Conservation (phyloP, 2,329 filamentous ascomycete genomes). For the Sporothrix schenckii region DNA sequence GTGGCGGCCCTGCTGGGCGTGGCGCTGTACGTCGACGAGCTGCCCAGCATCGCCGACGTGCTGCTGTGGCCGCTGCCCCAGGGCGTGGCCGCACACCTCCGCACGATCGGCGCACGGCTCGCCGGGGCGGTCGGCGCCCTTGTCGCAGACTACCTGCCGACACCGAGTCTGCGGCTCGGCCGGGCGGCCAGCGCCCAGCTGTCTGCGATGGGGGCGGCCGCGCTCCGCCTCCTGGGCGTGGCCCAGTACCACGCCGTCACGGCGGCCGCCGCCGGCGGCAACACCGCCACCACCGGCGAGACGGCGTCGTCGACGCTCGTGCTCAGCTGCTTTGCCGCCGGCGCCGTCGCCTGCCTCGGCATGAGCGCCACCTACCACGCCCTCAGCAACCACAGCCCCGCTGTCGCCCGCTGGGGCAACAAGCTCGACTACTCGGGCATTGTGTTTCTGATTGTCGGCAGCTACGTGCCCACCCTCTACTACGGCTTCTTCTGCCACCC, state of each 20-base stretch:
- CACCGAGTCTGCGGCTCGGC: neutral
- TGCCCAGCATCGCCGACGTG: neutral
- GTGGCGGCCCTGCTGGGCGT: conserved; percentile 56
- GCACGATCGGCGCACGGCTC: neutral
- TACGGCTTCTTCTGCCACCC: conserved; percentile 80
- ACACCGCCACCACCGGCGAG: neutral
- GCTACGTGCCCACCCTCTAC: conserved; percentile 84
- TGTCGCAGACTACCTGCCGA: neutral
- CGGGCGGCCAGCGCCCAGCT: neutral
- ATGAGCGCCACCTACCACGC: conserved; percentile 87
- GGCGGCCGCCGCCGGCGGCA: neutral
- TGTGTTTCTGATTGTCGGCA: conserved; percentile 86
- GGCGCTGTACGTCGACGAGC: conserved; percentile 53
- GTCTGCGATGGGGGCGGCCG: neutral
- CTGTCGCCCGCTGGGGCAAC: conserved; percentile 81
- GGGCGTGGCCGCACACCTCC: neutral
- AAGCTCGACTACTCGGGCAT: conserved; percentile 95
- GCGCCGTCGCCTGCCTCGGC: conserved; percentile 71
- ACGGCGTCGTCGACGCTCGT: conserved; percentile 63
- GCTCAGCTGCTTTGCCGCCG: conserved; percentile 77
- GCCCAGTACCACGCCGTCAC: conserved; percentile 14
- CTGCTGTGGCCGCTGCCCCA: conserved; percentile 19
- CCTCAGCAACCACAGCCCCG: conserved; percentile 79
- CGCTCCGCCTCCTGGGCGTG: neutral
- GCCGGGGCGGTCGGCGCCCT: neutral